Percentiles rank a stretch among this genome's conserved stretches.
Conservation (phyloP, 164 flowering plant species). For the Umbilicus rupestris region DNA sequence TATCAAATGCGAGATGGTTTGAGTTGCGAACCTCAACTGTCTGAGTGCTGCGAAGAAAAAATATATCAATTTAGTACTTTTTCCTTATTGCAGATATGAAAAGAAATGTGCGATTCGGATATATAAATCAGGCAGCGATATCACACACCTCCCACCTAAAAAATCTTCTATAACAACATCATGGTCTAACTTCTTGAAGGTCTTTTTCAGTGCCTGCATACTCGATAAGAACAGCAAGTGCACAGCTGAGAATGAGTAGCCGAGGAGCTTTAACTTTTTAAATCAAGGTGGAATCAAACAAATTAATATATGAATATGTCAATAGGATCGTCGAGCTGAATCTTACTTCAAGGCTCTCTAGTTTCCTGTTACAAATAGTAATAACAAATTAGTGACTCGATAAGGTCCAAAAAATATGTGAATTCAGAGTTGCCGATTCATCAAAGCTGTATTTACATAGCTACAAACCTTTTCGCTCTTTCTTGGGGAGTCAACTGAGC, state of each 20-base stretch:
- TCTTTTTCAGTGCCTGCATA: slow-evolving; percentile 63
- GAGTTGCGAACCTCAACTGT: slow-evolving; percentile 25
- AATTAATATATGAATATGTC: background rate
- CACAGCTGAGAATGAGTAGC: background rate
- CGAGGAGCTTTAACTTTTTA: background rate
- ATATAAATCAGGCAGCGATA: background rate
- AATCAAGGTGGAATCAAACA: background rate
- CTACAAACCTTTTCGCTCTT: slow-evolving; percentile 70
- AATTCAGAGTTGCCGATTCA: background rate
- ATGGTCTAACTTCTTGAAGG: slow-evolving; percentile 82
- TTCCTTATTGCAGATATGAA: background rate
- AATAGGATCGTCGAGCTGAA: background rate
- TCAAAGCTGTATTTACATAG: background rate
- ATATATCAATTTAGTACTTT: background rate
- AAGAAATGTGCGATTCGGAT: background rate
- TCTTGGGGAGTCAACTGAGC: slow-evolving; percentile 87
- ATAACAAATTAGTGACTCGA: slow-evolving; percentile 10
- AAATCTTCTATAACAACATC: slow-evolving; percentile 68
- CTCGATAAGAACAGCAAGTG: slow-evolving; percentile 14
- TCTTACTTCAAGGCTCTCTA: slow-evolving; percentile 91
- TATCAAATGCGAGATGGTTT: background rate
- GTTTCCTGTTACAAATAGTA: slow-evolving; percentile 52
- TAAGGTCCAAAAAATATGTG: slow-evolving; percentile 1
- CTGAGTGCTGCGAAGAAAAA: slow-evolving; percentile 23
- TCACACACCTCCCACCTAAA: slow-evolving; percentile 54